phyloP scores from a whole-genome alignment of 2,329 filamentous ascomycete genomes.

The Sarocladium oryzae region DNA sequence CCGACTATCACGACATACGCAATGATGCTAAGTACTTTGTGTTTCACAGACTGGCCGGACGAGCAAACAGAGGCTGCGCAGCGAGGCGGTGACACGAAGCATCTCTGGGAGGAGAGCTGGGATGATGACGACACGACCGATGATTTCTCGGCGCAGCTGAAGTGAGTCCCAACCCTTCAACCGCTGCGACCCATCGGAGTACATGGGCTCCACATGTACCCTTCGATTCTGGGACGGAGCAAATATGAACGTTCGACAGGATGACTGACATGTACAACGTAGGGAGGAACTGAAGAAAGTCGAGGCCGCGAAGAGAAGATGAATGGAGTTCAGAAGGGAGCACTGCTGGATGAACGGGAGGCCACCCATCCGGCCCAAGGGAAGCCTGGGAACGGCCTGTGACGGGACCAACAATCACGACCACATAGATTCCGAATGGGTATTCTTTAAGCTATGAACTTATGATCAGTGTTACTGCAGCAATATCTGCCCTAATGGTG shows the following conservation, averaged over 20 bases:
- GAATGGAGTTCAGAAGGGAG: constrained; percentile 12
- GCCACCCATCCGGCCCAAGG: background rate
- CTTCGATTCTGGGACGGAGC: too few species aligned
- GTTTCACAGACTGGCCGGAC: constrained; percentile 72
- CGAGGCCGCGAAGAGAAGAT: constrained; percentile 64
- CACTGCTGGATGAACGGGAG: background rate
- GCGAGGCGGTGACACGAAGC: constrained; percentile 48
- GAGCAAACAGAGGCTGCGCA: constrained; percentile 81
- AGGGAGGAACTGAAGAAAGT: constrained; percentile 95
- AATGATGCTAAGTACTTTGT: background rate
- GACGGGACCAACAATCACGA: background rate
- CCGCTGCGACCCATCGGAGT: background rate
- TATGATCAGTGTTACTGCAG: too few species aligned
- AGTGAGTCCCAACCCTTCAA: constrained; percentile 53
- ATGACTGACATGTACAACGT: constrained; percentile 2
- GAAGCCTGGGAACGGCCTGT: background rate
- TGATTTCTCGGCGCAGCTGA: constrained; percentile 91
- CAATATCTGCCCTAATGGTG: too few species aligned
- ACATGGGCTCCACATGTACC: too few species aligned
- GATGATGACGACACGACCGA: constrained; percentile 97
- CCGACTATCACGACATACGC: too few species aligned
- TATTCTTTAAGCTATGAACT: background rate
- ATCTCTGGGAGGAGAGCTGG: constrained; percentile 99
- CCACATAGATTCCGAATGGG: constrained; percentile 4
- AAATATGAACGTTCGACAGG: background rate